Percentiles rank a stretch among this genome's conserved stretches.
phyloP scores from a whole-genome alignment of 2,329 filamentous ascomycete genomes.

The Fusarium verticillioides region DNA sequence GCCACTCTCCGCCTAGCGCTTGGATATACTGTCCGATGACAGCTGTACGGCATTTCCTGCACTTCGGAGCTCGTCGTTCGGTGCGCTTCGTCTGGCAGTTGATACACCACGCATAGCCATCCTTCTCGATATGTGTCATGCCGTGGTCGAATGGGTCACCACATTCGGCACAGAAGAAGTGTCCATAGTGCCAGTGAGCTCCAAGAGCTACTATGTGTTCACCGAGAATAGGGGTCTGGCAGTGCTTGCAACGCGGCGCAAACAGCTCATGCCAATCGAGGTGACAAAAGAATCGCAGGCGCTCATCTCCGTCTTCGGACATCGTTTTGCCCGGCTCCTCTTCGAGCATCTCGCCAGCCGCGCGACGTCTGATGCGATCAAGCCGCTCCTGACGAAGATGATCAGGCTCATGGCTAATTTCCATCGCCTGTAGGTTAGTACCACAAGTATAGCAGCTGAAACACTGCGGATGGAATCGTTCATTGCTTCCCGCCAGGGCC shows the following conservation, averaged over 20 bases:
- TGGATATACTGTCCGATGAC: conserved; percentile 91
- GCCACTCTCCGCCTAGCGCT: conserved; percentile 92
- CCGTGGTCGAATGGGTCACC: conserved; percentile 88
- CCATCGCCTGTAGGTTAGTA: conserved; percentile 90
- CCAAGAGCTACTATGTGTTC: conserved; percentile 95
- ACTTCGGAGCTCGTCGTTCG: conserved; percentile 88
- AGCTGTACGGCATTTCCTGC: conserved; percentile 82
- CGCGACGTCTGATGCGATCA: conserved; percentile 74
- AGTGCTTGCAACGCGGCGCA: conserved; percentile 92
- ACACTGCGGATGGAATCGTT: conserved; percentile 92
- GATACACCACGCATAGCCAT: conserved; percentile 97
- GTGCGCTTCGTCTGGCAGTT: conserved; percentile 92
- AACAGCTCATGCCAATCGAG: conserved; percentile 98
- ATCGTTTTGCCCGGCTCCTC: conserved; percentile 72
- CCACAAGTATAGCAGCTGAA: conserved; percentile 90
- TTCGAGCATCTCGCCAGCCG: conserved; percentile 66
- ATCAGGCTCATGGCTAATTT: conserved; percentile 93
- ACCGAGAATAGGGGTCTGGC: conserved; percentile 94
- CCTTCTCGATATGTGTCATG: conserved; percentile 86
- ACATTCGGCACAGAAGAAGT: conserved; percentile 99
- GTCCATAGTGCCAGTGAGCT: conserved; percentile 94
- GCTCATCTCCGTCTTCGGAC: conserved; percentile 77
- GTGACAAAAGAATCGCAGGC: conserved; percentile 92
- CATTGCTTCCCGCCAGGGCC: conserved; percentile 75
- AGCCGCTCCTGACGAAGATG: conserved; percentile 76